Base-by-base conservation (phyloP, 2,329 filamentous ascomycete species). In the Chaetomium globosum region DNA sequence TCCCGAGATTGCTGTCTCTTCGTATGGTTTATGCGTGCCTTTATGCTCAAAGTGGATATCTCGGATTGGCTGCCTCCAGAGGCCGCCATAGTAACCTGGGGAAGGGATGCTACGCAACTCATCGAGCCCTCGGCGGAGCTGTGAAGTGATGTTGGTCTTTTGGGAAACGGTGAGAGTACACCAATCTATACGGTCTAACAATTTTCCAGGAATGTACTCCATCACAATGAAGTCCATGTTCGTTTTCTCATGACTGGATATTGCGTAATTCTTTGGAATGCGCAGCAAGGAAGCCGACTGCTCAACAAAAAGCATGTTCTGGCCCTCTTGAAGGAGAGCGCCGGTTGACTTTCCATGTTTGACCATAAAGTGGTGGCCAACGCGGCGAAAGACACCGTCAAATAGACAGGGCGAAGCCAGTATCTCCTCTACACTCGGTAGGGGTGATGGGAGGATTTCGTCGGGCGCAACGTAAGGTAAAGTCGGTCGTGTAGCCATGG, bases 41-140 rank as follows among this genome's bases (percentile, higher is more conserved):
- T 23, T 7, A 30, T 52, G 12, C 2, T 3, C 6, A 23, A 57
- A 63, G n/a, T 43, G 7, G 4, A 1, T 16, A 21, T 63, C 53
- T 12, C 13, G 30, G 21, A 19, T 52, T 7, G 31, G 54, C 46
- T 58, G 46, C 46, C 31, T 33, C 61, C 55, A 64, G 28, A 59
- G 16, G 49, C 48, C 48, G 56, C 61, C 61, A 36, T 59, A 59
- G 36, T 59, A 64, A 33, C 56, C 61, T 1, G 55, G 55, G 4
- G 61, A 49, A 39, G 61, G 54, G 43, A 63, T 39, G 30, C 52
- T 56, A 28, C 60, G 60, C 10, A 62, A 30, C 60, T 62, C 60
- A n/a, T 56, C 30, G 28, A 62, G 10, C 16, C 33, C 23, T 8
- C 13, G n/a, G 39, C 43, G 53, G 21, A 62, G 52, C 39, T 48